Base-by-base conservation (phyloP, 306 rosid genomes). In the Cercis canadensis region DNA sequence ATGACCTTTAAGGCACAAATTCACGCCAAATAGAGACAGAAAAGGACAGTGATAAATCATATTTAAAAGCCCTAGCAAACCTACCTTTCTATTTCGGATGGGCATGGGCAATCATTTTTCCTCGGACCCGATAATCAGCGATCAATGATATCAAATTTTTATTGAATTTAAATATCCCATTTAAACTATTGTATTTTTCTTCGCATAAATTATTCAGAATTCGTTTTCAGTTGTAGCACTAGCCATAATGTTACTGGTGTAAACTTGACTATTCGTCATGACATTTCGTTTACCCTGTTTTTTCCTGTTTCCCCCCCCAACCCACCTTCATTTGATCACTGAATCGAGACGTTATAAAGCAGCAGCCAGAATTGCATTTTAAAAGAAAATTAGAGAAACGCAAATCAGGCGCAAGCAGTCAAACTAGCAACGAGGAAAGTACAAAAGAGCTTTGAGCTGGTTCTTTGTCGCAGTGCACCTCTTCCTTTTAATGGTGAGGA, bases 211-310 rank as follows among this genome's bases (percentile, higher is more conserved):
- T 21, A 4, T 39, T 31, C 6, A 7, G 6, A n/a, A 41, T n/a
- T 43, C 43, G 6, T n/a, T 16, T 33, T 32, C 17, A 9, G 45
- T 24, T 1, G 29, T 24, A 1, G 17, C 33, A 44, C 70, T 32
- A 16, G 16, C 52, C 57, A 45, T n/a, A 62, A 17, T 33, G 37
- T 37, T 19, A 40, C 45, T 46, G 43, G 57, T 18, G 70, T 24
- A 51, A 67, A 72, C 58, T 78, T 82, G 87, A 82, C 81, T 36
- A 17, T n/a, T 70, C 62, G 18, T 62, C 19, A 50, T 12, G 83
- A 74, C 64, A 70, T 54, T 43, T 65, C 75, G 81, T 82, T 78
- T 78, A 82, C 83, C 65, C 45, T 40, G 65, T 24, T 57, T 18
- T 29, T 63, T 65, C 17, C 61, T 66, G 39, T 76, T 70, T 78